Base-by-base conservation (phyloP, 805 yeast genomes). In the Clavispora carvajalis region DNA sequence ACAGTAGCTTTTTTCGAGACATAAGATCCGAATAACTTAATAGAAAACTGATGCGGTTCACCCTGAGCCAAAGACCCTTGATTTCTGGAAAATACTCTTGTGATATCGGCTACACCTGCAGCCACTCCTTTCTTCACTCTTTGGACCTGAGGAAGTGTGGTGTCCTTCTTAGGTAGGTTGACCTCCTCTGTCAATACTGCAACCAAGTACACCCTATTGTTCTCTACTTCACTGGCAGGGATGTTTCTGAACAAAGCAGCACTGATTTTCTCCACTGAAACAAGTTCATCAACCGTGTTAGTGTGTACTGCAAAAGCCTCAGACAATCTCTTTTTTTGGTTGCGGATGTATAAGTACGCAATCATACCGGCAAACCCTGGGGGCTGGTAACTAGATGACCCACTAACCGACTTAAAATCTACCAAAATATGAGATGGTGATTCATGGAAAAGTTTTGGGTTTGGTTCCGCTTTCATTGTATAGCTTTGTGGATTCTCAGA, bases 81-180 rank as follows among this genome's bases (percentile, higher is more conserved):
- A 48, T 76, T 76, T 44, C 76, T 71, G 7, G 87, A 76, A 54
- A 88, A 85, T 18, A 86, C 76, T 49, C 95, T 74, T 5, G 93
- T 79, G 36, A 88, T 81, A 62, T 88, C 95, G 28, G 87, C 76
- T 12, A 84, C 93, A 59, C 96, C 96, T 3, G 89, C 90, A 28
- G 91, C 93, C 12, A 88, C 77, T 42, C 95, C 95, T 54, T 82
- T 80, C 54, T 85, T 79, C 36, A 83, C 73, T 34, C 66, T 57
- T 28, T 60, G 59, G 16, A 77, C 48, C 25, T 57, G 65, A 15
- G 62, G 63, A 15, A 47, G 46, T 34, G 43, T 53, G 9, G 54
- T 44, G 11, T 65, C 65, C 44, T 63, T 61, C 31, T 51, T 40
- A 24, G 49, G 51, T 35, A 81, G 61, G 29, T 76, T 73, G 37